Percentiles rank a stretch among this genome's conserved stretches.
Conservation (phyloP, 2,329 filamentous ascomycete genomes). For the Xylariaceae sp. region DNA sequence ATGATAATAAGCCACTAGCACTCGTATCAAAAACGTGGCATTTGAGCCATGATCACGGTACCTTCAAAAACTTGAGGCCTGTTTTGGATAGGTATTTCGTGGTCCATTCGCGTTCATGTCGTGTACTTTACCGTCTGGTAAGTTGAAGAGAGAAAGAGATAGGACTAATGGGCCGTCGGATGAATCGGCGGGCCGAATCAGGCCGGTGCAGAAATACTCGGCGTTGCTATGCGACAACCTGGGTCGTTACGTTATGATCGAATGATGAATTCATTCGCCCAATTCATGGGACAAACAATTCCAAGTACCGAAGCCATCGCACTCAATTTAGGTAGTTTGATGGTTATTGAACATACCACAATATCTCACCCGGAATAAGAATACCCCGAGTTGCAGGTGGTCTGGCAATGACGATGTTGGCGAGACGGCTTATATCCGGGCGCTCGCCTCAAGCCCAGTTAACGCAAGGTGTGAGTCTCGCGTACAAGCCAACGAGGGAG, state of each 20-base stretch:
- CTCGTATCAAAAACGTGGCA: too few species aligned
- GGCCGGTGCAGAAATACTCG: background rate
- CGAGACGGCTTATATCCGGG: conserved; percentile 2
- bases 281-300: background rate
- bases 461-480: background rate
- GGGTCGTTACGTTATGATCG: too few species aligned
- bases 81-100: background rate
- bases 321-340: background rate
- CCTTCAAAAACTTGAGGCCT: too few species aligned
- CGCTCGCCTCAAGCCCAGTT: conserved; percentile 2
- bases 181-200: background rate
- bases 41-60: background rate
- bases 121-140: background rate
- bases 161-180: too few species aligned
- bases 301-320: background rate
- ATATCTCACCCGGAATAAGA: background rate
- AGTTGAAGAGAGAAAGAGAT: background rate
- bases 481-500: conserved; percentile 3
- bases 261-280: background rate
- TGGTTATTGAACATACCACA: too few species aligned
- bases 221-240: background rate
- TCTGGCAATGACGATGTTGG: background rate
- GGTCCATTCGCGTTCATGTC: background rate
- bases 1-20: too few species aligned
- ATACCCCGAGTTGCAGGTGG: background rate